phyloP scores from a whole-genome alignment of 257 asterid genomes.

The Leptodermis oblonga region DNA sequence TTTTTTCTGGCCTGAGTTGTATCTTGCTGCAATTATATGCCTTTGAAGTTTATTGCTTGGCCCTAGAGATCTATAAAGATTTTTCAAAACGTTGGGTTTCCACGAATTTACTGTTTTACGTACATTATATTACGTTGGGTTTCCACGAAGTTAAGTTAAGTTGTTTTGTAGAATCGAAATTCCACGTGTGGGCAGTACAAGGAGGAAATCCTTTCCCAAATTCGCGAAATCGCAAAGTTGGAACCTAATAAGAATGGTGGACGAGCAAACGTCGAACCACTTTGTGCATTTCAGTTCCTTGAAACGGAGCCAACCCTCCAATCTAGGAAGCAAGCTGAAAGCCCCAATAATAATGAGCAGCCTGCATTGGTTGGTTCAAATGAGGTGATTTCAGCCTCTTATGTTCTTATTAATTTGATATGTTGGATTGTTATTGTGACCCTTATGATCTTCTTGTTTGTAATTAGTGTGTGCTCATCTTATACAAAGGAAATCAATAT shows the following conservation, averaged over 20 bases:
- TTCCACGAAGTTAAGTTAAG: constrained; percentile 15
- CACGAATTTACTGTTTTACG: neutral
- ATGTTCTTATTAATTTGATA: neutral
- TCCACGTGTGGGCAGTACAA: constrained; percentile 77
- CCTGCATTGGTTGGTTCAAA: constrained; percentile 33
- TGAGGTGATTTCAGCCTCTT: constrained; percentile 42
- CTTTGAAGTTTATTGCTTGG: neutral
- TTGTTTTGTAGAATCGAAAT: constrained; percentile 71
- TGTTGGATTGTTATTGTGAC: neutral
- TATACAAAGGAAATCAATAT: neutral
- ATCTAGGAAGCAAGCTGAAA: constrained; percentile 25
- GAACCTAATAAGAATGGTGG: constrained; percentile 54
- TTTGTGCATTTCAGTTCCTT: constrained; percentile 28
- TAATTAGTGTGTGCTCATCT: neutral
- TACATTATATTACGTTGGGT: neutral
- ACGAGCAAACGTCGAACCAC: constrained; percentile 38
- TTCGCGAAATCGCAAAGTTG: constrained; percentile 57
- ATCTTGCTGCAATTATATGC: neutral
- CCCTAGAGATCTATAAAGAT: neutral
- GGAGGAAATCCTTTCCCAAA: constrained; percentile 73
- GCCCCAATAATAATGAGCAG: constrained; percentile 26
- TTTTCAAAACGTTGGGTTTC: neutral
- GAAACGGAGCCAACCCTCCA: constrained; percentile 29
- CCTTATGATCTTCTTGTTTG: neutral
- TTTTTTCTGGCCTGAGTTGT: neutral